Percentiles rank a stretch among this genome's conserved stretches.
phyloP scores from a whole-genome alignment of 371 early-diverging fungal genomes.

The Lichtheimia hyalospora region DNA sequence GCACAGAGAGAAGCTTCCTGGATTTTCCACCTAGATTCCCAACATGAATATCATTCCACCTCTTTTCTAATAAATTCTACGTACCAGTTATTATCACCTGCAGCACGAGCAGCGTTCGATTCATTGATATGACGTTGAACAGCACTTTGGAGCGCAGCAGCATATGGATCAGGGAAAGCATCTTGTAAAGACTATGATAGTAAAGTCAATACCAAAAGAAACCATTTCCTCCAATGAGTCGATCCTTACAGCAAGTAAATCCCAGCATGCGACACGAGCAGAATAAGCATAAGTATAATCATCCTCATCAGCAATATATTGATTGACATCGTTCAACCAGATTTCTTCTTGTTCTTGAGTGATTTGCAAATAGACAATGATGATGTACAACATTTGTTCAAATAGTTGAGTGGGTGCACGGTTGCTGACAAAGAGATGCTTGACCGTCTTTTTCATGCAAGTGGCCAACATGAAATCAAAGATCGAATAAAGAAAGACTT shows the following conservation, averaged over 20 bases:
- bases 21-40: conserved; percentile 71
- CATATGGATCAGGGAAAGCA: conserved; percentile 58
- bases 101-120: conserved; percentile 50
- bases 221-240: not conserved
- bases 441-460: conserved; percentile 53
- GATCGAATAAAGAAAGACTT: conserved; percentile 65
- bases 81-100: conserved; percentile 57
- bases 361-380: conserved; percentile 79
- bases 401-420: conserved; percentile 51
- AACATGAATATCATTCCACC: not conserved
- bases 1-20: conserved; percentile 82
- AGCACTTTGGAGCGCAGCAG: conserved; percentile 55
- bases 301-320: conserved; percentile 88
- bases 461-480: conserved; percentile 71
- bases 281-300: conserved; percentile 83
- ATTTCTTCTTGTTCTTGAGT: conserved; percentile 78
- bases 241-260: conserved; percentile 59
- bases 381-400: conserved; percentile 59
- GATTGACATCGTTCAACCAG: conserved; percentile 83
- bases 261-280: conserved; percentile 81
- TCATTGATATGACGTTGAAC: conserved; percentile 57
- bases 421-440: conserved; percentile 32
- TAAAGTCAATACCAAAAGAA: not conserved
- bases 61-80: not conserved
- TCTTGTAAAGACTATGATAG: conserved; percentile 45